Conservation (phyloP, 208 protist species). For the Trypanosoma mega region DNA sequence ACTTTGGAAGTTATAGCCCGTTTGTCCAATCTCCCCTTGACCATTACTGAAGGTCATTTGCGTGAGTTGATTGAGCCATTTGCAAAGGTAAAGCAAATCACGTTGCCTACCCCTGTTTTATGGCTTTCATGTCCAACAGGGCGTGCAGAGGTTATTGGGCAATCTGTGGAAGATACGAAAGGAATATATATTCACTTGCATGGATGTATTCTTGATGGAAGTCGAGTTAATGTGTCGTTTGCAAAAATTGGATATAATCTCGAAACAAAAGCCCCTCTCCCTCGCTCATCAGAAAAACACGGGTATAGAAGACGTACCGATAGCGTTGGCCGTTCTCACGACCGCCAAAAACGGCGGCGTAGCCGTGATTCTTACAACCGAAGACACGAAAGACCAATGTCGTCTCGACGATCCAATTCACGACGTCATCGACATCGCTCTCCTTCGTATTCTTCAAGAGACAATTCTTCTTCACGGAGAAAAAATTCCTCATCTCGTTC, state of each 20-base stretch:
- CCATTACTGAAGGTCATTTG: conserved; percentile 40
- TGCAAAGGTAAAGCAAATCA: conserved; percentile 25
- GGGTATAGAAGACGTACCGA: conserved; percentile 5
- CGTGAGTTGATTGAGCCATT: conserved; percentile 38
- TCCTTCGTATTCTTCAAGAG: conserved; percentile 1
- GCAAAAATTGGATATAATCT: conserved; percentile 20
- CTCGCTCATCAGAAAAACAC: neutral
- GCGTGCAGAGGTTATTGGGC: conserved; percentile 36
- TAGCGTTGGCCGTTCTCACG: neutral
- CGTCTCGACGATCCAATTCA: neutral
- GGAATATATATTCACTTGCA: conserved; percentile 37
- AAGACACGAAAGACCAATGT: neutral
- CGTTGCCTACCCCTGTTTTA: conserved; percentile 36
- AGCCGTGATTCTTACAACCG: conserved; percentile 2
- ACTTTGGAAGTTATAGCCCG: conserved; percentile 31
- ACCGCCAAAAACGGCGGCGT: neutral
- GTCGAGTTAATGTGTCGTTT: conserved; percentile 38
- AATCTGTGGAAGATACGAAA: conserved; percentile 37
- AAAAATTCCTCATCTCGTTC: neutral
- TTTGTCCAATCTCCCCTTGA: conserved; percentile 35
- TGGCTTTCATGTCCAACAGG: conserved; percentile 46
- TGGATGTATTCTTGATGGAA: conserved; percentile 41
- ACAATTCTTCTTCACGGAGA: neutral
- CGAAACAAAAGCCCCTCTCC: neutral
- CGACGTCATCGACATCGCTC: neutral